Base-by-base conservation (phyloP, 768 basidiomycete species). In the Russula sp. region DNA sequence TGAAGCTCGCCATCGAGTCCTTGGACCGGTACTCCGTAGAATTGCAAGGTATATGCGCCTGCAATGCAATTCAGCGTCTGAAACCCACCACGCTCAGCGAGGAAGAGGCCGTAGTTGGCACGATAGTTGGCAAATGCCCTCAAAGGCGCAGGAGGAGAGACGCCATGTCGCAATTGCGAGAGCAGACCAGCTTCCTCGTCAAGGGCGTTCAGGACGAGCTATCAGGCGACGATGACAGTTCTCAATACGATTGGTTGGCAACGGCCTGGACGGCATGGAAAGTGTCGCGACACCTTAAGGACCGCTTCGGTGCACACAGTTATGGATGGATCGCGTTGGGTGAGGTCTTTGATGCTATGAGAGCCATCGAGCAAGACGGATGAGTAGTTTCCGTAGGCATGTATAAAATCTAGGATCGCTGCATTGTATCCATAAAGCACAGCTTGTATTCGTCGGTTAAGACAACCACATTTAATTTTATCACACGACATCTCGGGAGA, bases 71-170 rank as follows among this genome's bases (percentile, higher is more conserved):
- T 0, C 74, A 76, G 56, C 68, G 71, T n/a, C 77, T 75, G 32
- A 74, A 59, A 38, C 4, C 72, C 3, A 75, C 77, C 1, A 75
- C 76, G 57, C 74, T 88, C 2, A 81, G 81, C 11, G 86, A 89
- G 69, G 86, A 83, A 70, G 88, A 88, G 71, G 84, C 81, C 0
- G 73, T 86, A 2, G 72, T 88, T 20, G 88, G 88, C 0, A 87
- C 87, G 0, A 89, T 89, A 63, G 76, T 82, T 0, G 84, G 85
- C 22, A 85, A 85, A 63, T 83, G 78, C 14, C 81, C 84, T 0
- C 84, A 88, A 68, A 80, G 81, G 14, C 78, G 83, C 10, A 78
- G 75, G 62, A 77, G 86, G 26, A 79, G 74, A 63, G 82, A 86
- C 42, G 70, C 78, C 40, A 87, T 85, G 69, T 75, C 83, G 1